Conservation (phyloP, 176 grass and related monocot genomes). For the Musa itinerans region DNA sequence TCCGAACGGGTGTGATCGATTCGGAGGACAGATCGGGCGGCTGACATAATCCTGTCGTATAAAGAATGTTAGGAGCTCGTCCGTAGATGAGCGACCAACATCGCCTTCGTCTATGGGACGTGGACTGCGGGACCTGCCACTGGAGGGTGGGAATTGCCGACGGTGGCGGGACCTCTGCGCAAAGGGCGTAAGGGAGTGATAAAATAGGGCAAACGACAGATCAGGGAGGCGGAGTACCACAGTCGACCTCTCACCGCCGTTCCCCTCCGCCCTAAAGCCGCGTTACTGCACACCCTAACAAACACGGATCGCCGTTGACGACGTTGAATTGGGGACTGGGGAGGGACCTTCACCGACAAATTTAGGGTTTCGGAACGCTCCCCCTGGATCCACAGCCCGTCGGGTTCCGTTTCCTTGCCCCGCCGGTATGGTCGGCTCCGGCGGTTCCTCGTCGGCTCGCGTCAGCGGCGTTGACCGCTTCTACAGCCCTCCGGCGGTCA, state of each 20-base stretch:
- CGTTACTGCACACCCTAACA: neutral
- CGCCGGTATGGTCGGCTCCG: constrained; percentile 28
- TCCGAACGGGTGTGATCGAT: neutral
- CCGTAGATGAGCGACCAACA: neutral
- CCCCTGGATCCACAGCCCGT: neutral
- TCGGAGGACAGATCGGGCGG: neutral
- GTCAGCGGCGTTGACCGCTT: constrained; percentile 39
- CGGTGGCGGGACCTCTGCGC: neutral
- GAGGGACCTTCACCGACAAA: neutral
- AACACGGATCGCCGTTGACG: constrained; percentile 5
- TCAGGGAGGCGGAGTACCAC: neutral
- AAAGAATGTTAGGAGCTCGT: neutral
- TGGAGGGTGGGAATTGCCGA: neutral
- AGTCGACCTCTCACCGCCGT: constrained; percentile 3
- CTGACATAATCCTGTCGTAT: neutral
- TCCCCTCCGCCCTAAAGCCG: neutral
- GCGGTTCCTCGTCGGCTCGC: constrained; percentile 30
- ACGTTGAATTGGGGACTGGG: neutral
- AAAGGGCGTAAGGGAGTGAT: neutral
- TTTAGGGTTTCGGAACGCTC: neutral
- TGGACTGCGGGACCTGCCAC: neutral
- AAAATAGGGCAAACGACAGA: too few relatives aligned
- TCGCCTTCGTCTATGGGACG: neutral
- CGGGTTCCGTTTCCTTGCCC: neutral
- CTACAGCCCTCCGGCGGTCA: constrained; percentile 54